These are phyloP conservation scores for Calonectria crousiana DNA, from an alignment of 2,329 filamentous ascomycete genomes.

Conservation along the genomic window DNA sequence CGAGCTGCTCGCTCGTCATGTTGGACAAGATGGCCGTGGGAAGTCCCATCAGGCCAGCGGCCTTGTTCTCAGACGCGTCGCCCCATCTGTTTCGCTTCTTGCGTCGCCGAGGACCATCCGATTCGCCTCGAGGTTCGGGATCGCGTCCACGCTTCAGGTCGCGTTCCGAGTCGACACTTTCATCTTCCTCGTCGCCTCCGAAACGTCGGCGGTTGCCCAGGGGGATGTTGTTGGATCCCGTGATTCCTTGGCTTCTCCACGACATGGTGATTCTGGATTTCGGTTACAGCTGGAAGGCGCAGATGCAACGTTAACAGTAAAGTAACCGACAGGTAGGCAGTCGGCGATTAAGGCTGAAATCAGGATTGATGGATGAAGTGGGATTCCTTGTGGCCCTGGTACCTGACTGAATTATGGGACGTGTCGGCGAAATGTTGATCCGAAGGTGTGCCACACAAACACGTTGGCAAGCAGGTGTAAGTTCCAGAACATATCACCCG, in stretches of 20 bases:
- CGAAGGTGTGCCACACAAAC: neutral
- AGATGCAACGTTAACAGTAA: slow-evolving; percentile 19
- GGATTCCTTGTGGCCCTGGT: slow-evolving; percentile 7
- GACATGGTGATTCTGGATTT: slow-evolving; percentile 61
- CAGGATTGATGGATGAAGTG: slow-evolving; percentile 7
- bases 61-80: slow-evolving; percentile 97
- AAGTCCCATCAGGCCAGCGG: slow-evolving; percentile 95
- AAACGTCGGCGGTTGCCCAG: slow-evolving; percentile 88
- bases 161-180: slow-evolving; percentile 53
- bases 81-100: slow-evolving; percentile 99
- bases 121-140: slow-evolving; percentile 78
- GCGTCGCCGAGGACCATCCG: slow-evolving; percentile 86
- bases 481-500: slow-evolving; percentile 1
- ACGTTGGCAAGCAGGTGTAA: neutral
- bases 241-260: slow-evolving; percentile 85
- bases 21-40: slow-evolving; percentile 96
- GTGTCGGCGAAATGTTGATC: slow-evolving; percentile 13
- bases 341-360: neutral
- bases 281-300: slow-evolving; percentile 9
- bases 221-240: slow-evolving; percentile 98
- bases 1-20: slow-evolving; percentile 98
- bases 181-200: slow-evolving; percentile 67
- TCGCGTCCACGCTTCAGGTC: slow-evolving; percentile 91
- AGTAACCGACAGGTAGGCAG: slow-evolving; percentile 1
- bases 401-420: neutral